Base-by-base conservation (phyloP, 371 early-diverging fungal genomes). In the Mucor velutinosus region DNA sequence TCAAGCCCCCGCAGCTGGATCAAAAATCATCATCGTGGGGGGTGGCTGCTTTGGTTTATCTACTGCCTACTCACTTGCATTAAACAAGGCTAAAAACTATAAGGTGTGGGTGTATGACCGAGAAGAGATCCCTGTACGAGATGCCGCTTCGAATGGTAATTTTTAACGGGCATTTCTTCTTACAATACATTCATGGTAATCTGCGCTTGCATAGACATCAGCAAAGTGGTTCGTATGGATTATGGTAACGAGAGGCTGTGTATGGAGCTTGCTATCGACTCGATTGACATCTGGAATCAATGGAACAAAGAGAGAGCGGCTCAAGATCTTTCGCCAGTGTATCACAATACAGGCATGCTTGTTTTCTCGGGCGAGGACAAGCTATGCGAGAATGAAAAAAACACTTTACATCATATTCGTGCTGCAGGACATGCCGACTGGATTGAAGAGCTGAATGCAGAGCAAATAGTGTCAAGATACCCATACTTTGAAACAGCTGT, bases 41-140 rank as follows among this genome's bases (percentile, higher is more conserved):
- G 83, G 77, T 17, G 85, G 86, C 2, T 72, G 75, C 8, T 86
- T 83, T 76, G 85, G 86, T 32, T 64, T 86, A 15, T 82, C 82
- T 19, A 81, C 85, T 10, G 84, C 83, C 1, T 67, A 81, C 55
- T 72, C 83, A 27, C 70, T 86, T 45, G 63, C 78, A 19, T 43
- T 59, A 14, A 67, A 69, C 45, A 72, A 75, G 19, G n/a, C 7
- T 0, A 63, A 63, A 25, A 53, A 39, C 14, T 74, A 79, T 37
- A 51, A 75, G 7, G 69, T 86, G 19, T 71, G 62, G 37, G 82
- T 86, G 0, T 78, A 75, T 69, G 86, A 86, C 47, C 74, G 83
- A 14, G 69, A 70, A 25, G 11, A 41, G 4, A 76, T 84, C 59
- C 86, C 86, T 61, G 74, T 75, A 14, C 58, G 67, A 11, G 86